Percentiles rank a stretch among this genome's conserved stretches.
Conservation (phyloP, 1,284 basidiomycete genomes). For the Naganishia albida region DNA sequence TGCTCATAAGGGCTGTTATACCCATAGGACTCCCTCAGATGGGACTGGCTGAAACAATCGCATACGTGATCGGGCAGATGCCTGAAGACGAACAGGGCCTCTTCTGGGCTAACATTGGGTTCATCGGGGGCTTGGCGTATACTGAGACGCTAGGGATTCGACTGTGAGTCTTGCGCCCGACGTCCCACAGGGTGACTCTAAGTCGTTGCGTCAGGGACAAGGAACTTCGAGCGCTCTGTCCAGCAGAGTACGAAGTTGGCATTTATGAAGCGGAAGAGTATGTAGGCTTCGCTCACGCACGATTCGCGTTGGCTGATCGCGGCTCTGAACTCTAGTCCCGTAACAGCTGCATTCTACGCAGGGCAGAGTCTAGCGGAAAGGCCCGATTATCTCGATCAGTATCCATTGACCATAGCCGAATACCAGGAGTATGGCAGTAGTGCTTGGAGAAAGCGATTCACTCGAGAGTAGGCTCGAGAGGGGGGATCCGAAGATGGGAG, state of each 20-base stretch:
- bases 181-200: slow-evolving; percentile 53
- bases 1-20: background rate
- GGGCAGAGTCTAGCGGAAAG: slow-evolving; percentile 64
- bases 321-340: slow-evolving; percentile 59
- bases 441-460: slow-evolving; percentile 14
- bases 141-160: slow-evolving; percentile 72
- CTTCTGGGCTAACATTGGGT: slow-evolving; percentile 90
- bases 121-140: slow-evolving; percentile 79
- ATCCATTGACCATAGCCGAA: slow-evolving; percentile 70
- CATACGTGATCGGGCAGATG: slow-evolving; percentile 69
- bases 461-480: background rate
- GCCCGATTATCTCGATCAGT: slow-evolving; percentile 59
- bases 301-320: slow-evolving; percentile 21
- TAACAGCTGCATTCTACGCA: slow-evolving; percentile 69
- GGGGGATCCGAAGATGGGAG: background rate
- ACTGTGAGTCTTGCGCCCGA: slow-evolving; percentile 58
- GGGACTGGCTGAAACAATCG: slow-evolving; percentile 74
- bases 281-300: slow-evolving; percentile 44
- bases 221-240: slow-evolving; percentile 76
- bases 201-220: slow-evolving; percentile 47
- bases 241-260: slow-evolving; percentile 69
- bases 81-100: slow-evolving; percentile 78
- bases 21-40: slow-evolving; percentile 74
- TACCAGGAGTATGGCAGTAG: slow-evolving; percentile 71
- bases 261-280: slow-evolving; percentile 74